Conservation (phyloP, 495 filamentous ascomycete species). For the Penicillium waksmanii region DNA sequence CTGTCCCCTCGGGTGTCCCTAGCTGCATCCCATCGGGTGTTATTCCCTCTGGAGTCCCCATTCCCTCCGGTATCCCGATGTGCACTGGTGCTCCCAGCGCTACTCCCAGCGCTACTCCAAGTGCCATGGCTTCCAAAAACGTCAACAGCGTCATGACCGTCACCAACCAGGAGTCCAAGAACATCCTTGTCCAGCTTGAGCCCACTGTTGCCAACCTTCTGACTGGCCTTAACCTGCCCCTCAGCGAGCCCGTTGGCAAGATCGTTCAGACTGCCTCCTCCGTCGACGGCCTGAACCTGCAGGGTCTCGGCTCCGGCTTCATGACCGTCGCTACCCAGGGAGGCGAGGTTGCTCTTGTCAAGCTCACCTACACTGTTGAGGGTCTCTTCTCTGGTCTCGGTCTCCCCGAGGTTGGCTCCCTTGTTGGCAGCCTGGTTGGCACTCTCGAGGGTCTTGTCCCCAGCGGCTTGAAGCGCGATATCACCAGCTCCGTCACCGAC, state of each 20-base stretch:
- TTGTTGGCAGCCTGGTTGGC: slow-evolving; percentile 26
- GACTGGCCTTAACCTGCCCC: slow-evolving; percentile 18
- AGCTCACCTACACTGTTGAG: slow-evolving; percentile 24
- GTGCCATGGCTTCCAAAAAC: slow-evolving; percentile 1
- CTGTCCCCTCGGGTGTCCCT: slow-evolving; percentile 20
- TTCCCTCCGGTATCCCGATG: slow-evolving; percentile 16
- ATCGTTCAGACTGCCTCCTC: slow-evolving; percentile 24
- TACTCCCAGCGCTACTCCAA: not conserved
- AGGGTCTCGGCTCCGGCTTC: slow-evolving; percentile 13
- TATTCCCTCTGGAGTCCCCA: slow-evolving; percentile 16
- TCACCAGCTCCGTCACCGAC: slow-evolving; percentile 13
- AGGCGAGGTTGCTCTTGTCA: slow-evolving; percentile 24
- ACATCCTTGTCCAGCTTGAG: slow-evolving; percentile 27
- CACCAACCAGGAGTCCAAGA: slow-evolving; percentile 23
- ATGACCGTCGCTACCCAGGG: slow-evolving; percentile 22
- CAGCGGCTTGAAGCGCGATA: slow-evolving; percentile 18
- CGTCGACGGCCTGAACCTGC: slow-evolving; percentile 16
- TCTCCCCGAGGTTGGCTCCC: slow-evolving; percentile 71
- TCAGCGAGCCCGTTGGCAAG: slow-evolving; percentile 21
- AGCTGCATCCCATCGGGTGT: slow-evolving; percentile 23
- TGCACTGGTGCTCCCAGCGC: slow-evolving; percentile 12
- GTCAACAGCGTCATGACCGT: slow-evolving; percentile 25
- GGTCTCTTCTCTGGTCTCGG: slow-evolving; percentile 50
- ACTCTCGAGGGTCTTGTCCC: slow-evolving; percentile 19
- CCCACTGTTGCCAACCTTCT: slow-evolving; percentile 19